Base-by-base conservation (phyloP, 768 basidiomycete genomes). In the Clitopilus passeckerianus region DNA sequence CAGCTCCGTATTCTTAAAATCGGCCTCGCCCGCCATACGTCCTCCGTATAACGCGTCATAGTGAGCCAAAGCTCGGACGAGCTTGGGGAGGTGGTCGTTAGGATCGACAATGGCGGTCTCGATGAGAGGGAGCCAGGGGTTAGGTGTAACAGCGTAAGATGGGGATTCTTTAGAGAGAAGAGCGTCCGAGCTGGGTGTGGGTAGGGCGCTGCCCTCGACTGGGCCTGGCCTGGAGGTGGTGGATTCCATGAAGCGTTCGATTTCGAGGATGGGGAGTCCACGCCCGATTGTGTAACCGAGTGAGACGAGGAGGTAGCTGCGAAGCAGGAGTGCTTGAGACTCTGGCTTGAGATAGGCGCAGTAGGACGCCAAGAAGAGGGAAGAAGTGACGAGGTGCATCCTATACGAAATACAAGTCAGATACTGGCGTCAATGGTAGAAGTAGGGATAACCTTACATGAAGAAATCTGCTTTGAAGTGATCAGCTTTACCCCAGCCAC, bases 331-430 rank as follows among this genome's bases (percentile, higher is more conserved):
- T 3, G 72, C 74, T 59, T 83, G 79, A 0, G 82, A 83, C 0
- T 68, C 43, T 0, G 75, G 76, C 5, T 75, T 68, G 54, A 83
- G 69, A 34, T 64, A 64, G 0, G 75, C 75, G 34, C 79, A 63
- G 44, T 85, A 59, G 1, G 86, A 80, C 0, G 83, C 75, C 24
- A 88, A 66, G 74, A 89, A 87, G 20, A 87, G 65, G 3, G 82
- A 76, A 4, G 87, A 87, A 0, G 89, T 91, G 37, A 89, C 79
- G 1, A 86, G 70, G 63, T 85, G 90, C 75, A 88, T 84, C 8
- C 87, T 90, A 6, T 37, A n/a, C 20, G 30, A 20, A 54, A 33
- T 15, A 53, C 43, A 5, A 24, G 33, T 16, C 43, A n/a, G 16
- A 56, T 30, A 12, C 37, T 8, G 53, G 30, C 7, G 24, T 18